Evolutionary conservation across 2,329 filamentous ascomycete genomes (phyloP), one percentile per base, ranked within the genome.

Genomic region (Phyllosticta paracitricarpa): DNA sequence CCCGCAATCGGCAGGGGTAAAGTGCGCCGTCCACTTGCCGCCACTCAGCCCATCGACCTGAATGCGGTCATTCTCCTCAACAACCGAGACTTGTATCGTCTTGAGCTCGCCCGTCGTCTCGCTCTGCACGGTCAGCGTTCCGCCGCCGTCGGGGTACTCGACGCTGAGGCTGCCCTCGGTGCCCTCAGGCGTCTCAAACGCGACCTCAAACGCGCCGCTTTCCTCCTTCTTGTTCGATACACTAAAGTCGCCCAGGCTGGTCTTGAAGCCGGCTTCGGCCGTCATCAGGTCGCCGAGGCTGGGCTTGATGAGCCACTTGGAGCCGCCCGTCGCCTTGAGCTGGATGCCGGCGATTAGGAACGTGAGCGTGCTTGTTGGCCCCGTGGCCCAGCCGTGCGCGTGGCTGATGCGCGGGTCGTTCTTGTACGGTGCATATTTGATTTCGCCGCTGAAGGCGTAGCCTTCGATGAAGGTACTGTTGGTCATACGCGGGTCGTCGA

Each of bases 401-500:
- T 78, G 75, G 28, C 71, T 68, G 0, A 74, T 79, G 64, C 74
- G 77, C 0, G 68, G 68, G 1, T 71, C 74, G 54, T 57, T 57
- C 26, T 4, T 54, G 63, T 78, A 78, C 2, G 71, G 73, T 1
- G 73, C 73, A 59, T 82, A 79, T 56, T 57, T 77, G 73, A 52
- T 73, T 75, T 2, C 82, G 76, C 82, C 82, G 63, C 85, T 77
- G 0, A 69, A 69, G 1, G 82, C 74, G 62, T 84, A 85, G 0
- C 83, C 84, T 69, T 86, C 84, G 28, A 85, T 77, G 25, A 82
- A 78, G 0, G 84, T 86, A 52, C 77, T 81, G 61, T 79, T 75
- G 0, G 83, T 85, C 22, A 82, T 82, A 64, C 82, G 80, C 1
- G 79, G 76, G 62, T 84, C 78, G 62, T 79, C 75, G 17, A 84